Evolutionary conservation across 2,329 filamentous ascomycete species (phyloP).

Genomic region (Claviceps sp.): DNA sequence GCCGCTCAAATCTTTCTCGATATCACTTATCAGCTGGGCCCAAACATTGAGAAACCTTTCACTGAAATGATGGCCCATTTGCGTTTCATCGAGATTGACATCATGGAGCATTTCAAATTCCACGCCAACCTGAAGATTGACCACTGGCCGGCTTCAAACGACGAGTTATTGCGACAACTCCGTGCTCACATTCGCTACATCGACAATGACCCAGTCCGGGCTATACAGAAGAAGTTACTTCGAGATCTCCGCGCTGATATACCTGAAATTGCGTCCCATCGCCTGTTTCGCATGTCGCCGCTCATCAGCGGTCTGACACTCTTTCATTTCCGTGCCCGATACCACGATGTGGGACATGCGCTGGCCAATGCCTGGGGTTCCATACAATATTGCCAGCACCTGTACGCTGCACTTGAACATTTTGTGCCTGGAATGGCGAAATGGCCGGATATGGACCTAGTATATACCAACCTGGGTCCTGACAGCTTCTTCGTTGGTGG

Average conservation of each 20-base stretch:
- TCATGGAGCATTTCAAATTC: slow-evolving; percentile 11
- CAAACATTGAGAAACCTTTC: slow-evolving; percentile 4
- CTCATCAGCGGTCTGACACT: slow-evolving; percentile 25
- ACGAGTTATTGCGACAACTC: background rate
- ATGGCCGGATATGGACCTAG: slow-evolving; percentile 29
- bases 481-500: slow-evolving; percentile 23
- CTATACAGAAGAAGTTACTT: background rate
- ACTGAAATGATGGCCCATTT: background rate
- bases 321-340: slow-evolving; percentile 19
- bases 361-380: slow-evolving; percentile 26
- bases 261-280: slow-evolving; percentile 8
- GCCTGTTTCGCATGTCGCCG: slow-evolving; percentile 22
- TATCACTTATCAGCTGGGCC: slow-evolving; percentile 21
- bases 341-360: slow-evolving; percentile 18
- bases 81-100: background rate
- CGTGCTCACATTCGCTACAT: slow-evolving; percentile 5
- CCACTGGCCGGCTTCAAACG: slow-evolving; percentile 12
- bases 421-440: too few species aligned
- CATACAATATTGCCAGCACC: slow-evolving; percentile 22
- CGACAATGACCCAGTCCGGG: background rate
- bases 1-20: slow-evolving; percentile 29
- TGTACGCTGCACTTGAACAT: slow-evolving; percentile 23
- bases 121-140: slow-evolving; percentile 17
- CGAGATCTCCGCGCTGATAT: background rate
- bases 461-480: slow-evolving; percentile 14